A percentile compares a stretch with the other conserved stretches of the same genome.
Conservation (phyloP, 768 basidiomycete genomes). For the Podaxis pistillaris region DNA sequence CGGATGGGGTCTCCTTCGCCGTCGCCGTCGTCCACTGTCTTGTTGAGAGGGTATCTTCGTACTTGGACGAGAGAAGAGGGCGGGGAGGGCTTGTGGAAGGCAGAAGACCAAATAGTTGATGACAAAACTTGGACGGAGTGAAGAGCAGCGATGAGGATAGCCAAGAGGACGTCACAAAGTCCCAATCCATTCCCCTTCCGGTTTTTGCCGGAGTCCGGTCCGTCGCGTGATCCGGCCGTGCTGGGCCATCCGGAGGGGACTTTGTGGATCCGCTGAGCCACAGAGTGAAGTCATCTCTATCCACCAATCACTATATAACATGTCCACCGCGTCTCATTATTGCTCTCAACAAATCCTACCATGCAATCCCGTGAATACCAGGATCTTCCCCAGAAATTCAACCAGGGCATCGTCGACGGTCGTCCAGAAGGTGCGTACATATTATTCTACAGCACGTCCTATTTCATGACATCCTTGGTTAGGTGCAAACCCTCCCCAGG, state of each 20-base stretch:
- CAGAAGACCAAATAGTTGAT: not conserved
- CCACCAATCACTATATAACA: not conserved
- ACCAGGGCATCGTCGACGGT: conserved; percentile 15
- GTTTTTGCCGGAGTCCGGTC: conserved; percentile 20
- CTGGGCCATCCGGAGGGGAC: not conserved
- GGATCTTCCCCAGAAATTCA: not conserved
- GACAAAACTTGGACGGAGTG: not conserved
- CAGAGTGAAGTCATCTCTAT: conserved; percentile 1
- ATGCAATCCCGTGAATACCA: conserved; percentile 7
- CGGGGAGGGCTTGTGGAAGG: conserved; percentile 15
- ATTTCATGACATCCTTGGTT: not conserved
- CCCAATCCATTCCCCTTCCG: conserved; percentile 14
- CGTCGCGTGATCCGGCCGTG: conserved; percentile 4
- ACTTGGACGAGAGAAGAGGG: conserved; percentile 11
- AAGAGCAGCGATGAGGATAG: not conserved
- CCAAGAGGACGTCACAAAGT: not conserved
- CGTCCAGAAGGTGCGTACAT: conserved; percentile 11
- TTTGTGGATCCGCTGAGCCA: not conserved
- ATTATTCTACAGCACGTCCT: too few relatives aligned
- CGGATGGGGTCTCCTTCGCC: conserved; percentile 30
- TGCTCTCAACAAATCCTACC: not conserved
- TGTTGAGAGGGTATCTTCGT: conserved; percentile 22
- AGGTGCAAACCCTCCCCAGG: conserved; percentile 3
- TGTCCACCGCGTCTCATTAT: not conserved
- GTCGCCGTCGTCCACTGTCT: conserved; percentile 1